Evolutionary conservation across 1,139 yeast species (phyloP).

Genomic region (Scheffersomyces illinoinensis): DNA sequence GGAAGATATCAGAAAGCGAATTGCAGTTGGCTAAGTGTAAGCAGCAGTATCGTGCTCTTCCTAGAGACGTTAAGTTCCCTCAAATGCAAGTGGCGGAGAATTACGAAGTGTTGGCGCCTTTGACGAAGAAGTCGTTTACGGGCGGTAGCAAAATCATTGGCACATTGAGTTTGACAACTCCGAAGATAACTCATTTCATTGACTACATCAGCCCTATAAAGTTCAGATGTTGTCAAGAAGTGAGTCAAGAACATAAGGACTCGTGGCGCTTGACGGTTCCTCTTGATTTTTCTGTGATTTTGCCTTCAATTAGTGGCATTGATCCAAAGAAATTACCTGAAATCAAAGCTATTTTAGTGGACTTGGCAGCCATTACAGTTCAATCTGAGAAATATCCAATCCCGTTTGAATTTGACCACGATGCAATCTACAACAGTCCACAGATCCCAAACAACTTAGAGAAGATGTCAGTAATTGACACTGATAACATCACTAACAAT

Average conservation of each 20-base stretch:
- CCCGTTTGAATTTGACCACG: conserved; percentile 24
- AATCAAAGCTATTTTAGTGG: conserved; percentile 15
- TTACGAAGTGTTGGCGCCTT: conserved; percentile 13
- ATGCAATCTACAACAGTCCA: conserved; percentile 17
- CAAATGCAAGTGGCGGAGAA: neutral
- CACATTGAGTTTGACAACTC: conserved; percentile 25
- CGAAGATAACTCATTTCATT: conserved; percentile 26
- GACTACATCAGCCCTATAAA: conserved; percentile 33
- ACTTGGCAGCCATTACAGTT: conserved; percentile 19
- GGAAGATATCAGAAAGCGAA: conserved; percentile 16
- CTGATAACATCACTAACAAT: conserved; percentile 26
- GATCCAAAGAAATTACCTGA: conserved; percentile 15
- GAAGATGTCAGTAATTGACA: conserved; percentile 14
- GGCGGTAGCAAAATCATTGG: conserved; percentile 15
- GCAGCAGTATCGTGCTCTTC: conserved; percentile 16
- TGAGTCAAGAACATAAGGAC: conserved; percentile 9
- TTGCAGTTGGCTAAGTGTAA: conserved; percentile 19
- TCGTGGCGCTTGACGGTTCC: conserved; percentile 36
- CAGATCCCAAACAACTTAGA: conserved; percentile 1
- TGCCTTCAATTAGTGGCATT: conserved; percentile 7
- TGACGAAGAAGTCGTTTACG: conserved; percentile 13
- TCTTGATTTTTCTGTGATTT: conserved; percentile 17
- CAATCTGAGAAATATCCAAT: conserved; percentile 17
- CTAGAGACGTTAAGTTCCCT: neutral
- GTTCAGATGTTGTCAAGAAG: conserved; percentile 14